A percentile compares a stretch with the other conserved stretches of the same genome.
These are phyloP conservation scores for Fragaria iinumae DNA, from an alignment of 306 rosid species.

Conservation along the genomic window DNA sequence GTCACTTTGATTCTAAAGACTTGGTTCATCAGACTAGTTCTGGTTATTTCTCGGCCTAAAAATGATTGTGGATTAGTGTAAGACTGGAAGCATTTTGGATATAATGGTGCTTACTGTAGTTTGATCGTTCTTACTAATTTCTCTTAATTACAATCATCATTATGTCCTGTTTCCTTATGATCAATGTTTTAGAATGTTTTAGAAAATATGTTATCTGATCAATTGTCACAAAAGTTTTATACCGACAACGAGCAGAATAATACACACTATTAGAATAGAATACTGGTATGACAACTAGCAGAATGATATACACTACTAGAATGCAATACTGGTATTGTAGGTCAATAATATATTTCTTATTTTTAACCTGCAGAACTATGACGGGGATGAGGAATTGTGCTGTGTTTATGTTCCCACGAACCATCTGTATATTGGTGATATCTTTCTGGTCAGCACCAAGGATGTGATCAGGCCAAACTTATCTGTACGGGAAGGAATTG, in stretches of 20 bases:
- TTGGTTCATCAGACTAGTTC: not conserved
- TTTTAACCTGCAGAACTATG: constrained; percentile 49
- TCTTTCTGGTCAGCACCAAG: constrained; percentile 63
- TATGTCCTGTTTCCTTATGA: not conserved
- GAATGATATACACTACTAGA: not conserved
- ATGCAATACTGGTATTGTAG: not conserved
- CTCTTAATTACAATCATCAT: not conserved
- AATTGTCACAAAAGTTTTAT: not conserved
- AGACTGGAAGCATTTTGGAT: not conserved
- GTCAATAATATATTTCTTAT: constrained; percentile 6
- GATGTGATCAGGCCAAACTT: constrained; percentile 85
- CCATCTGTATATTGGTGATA: constrained; percentile 90
- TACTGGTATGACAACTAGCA: not conserved
- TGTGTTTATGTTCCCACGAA: constrained; percentile 92
- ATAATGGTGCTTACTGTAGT: not conserved
- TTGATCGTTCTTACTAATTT: not conserved
- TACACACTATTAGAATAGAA: not conserved
- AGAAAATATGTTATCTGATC: constrained; percentile 8
- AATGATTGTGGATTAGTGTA: not conserved
- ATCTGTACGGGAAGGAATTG: constrained; percentile 93
- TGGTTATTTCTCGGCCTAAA: not conserved
- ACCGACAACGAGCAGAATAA: not conserved
- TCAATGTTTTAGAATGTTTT: not conserved
- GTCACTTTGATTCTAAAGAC: not conserved
- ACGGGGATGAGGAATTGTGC: constrained; percentile 86